Base-by-base conservation (phyloP, 164 flowering plant species). In the Protea cynaroides region DNA sequence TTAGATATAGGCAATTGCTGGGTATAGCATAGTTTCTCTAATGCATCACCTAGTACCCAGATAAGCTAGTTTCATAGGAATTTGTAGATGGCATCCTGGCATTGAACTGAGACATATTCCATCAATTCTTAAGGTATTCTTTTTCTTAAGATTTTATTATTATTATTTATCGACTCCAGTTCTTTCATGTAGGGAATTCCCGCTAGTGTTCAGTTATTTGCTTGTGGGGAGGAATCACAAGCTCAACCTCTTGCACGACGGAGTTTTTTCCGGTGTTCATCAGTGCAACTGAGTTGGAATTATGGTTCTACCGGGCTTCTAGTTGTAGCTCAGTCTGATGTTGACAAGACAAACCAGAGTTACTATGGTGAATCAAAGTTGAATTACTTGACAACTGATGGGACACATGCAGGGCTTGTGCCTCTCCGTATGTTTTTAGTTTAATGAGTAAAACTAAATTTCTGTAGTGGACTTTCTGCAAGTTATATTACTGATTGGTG, bases 281-380 rank as follows among this genome's bases (percentile, higher is more conserved):
- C 89, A 3, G 97, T 90, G 64, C 97, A 95, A 72, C 58, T 92
- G 61, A 77, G 65, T 61, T 95, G 99, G 99, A 95, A 95, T 71
- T 22, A 17, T 73, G 92, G 96, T 59, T 86, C 97, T 61, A 88
- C 90, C 13, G 98, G 99, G 40, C 90, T 95, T 69, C 78, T 95
- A 61, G 84, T 76, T 34, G 80, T 87, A 65, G 97, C 83, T 65
- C 97, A 92, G 67, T 81, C 99, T 9, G 99, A 95, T 80, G 97
- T 95, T 74, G 99, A 95, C 72, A 90, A 90, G 79, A 90, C 94
- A 56, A 95, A 95, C 74, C 97, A 95, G 75, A 92, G 97, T 86
- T 95, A 95, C 73, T 95, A 92, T 77, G 99, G 99, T 62, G 99
- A 92, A 72, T 80, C 99, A 61, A 95, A 95, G 84, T 71, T 95